Percentiles rank a stretch among this genome's conserved stretches.
These are phyloP conservation scores for Taphrina flavorubra DNA, from an alignment of 1,139 yeast genomes.

Conservation along the genomic window DNA sequence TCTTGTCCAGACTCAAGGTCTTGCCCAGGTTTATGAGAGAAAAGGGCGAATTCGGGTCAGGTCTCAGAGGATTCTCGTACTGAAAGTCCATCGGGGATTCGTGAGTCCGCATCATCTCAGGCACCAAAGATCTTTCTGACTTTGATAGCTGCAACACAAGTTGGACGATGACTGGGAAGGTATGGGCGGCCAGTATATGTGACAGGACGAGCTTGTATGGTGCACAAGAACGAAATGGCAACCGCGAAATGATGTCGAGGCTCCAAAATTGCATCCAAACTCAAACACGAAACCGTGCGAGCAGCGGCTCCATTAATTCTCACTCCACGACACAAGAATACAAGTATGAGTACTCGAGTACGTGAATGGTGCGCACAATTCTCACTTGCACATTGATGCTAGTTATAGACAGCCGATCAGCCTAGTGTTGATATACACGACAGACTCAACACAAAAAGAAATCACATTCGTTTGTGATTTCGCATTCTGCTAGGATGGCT, in stretches of 20 bases:
- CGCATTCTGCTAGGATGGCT: slow-evolving; percentile 12
- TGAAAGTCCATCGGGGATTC: slow-evolving; percentile 44
- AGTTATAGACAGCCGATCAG: no score
- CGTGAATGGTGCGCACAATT: no score
- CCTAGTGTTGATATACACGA: no score
- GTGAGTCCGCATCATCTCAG: slow-evolving; percentile 32
- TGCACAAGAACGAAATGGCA: not conserved
- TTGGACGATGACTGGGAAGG: not conserved
- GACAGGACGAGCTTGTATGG: not conserved
- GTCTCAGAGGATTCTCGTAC: slow-evolving; percentile 41
- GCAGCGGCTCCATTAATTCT: not conserved
- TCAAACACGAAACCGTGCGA: not conserved
- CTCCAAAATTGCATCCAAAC: no score
- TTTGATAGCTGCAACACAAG: no score
- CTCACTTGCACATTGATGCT: not conserved
- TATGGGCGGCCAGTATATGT: not conserved
- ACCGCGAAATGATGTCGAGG: not conserved
- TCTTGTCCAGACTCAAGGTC: slow-evolving; percentile 25
- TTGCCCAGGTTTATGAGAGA: slow-evolving; percentile 34
- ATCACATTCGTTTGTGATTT: no score
- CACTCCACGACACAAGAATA: no score
- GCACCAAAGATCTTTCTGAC: not conserved
- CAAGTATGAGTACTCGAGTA: no score
- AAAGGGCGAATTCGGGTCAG: slow-evolving; percentile 40
- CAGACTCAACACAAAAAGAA: no score